These are phyloP conservation scores for Mycena latifolia DNA, from an alignment of 768 basidiomycete genomes.

Conservation along the genomic window DNA sequence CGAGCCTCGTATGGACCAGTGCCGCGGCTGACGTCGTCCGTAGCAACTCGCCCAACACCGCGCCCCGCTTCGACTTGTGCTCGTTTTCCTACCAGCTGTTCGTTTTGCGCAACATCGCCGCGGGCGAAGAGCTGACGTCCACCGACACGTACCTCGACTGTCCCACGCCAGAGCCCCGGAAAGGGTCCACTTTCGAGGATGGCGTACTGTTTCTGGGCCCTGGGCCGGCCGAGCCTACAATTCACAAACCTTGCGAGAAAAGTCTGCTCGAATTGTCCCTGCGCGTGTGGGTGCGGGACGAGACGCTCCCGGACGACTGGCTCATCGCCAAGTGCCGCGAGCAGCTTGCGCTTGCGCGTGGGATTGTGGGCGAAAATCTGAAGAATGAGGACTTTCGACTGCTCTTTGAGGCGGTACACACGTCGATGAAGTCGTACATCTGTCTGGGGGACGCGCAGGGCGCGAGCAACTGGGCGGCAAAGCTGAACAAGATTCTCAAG, in stretches of 20 bases:
- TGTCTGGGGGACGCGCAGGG: conserved; percentile 19
- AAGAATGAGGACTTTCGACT: background rate
- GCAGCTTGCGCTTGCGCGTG: background rate
- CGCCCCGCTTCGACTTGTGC: conserved; percentile 38
- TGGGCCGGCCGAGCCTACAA: conserved; percentile 35
- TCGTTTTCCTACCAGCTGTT: conserved; percentile 45
- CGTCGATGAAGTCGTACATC: conserved; percentile 20
- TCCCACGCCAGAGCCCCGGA: conserved; percentile 27
- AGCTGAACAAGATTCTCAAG: conserved; percentile 31
- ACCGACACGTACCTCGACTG: conserved; percentile 39
- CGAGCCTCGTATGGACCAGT: background rate
- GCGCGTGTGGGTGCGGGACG: conserved; percentile 44
- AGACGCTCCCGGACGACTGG: conserved; percentile 28
- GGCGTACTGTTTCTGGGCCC: too few species aligned
- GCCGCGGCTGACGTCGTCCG: background rate
- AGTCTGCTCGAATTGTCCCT: conserved; percentile 31
- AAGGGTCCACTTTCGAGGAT: too few species aligned
- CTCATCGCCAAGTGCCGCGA: conserved; percentile 15
- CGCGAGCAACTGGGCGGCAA: conserved; percentile 27
- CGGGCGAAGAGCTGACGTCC: conserved; percentile 49
- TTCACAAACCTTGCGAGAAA: background rate
- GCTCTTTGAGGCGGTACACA: background rate
- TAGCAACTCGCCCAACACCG: conserved; percentile 38
- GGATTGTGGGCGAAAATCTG: conserved; percentile 1
- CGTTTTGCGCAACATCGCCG: conserved; percentile 44